Conservation (phyloP, 2,329 filamentous ascomycete species). For the Xylaria sp. region DNA sequence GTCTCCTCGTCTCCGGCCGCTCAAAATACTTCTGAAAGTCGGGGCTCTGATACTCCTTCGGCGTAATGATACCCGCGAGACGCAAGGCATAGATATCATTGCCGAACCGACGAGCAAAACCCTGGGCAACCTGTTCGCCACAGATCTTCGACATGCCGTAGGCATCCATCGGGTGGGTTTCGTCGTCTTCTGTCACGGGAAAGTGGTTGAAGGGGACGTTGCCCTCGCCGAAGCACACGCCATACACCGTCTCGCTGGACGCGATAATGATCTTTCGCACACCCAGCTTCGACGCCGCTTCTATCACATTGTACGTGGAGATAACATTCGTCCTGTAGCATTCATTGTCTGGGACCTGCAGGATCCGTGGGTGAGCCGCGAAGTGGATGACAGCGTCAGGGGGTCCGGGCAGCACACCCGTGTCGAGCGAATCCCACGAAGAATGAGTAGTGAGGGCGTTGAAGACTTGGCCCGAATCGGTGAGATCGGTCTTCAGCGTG, state of each 20-base stretch:
- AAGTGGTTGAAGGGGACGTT: slow-evolving; percentile 52
- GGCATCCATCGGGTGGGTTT: slow-evolving; percentile 55
- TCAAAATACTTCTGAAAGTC: slow-evolving; percentile 48
- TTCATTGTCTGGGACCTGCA: slow-evolving; percentile 57
- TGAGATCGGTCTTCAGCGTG: slow-evolving; percentile 31
- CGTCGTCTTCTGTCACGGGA: slow-evolving; percentile 54
- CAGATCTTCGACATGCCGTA: slow-evolving; percentile 58
- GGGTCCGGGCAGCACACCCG: slow-evolving; percentile 31
- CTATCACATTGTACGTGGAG: slow-evolving; percentile 57
- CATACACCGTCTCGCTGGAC: slow-evolving; percentile 54
- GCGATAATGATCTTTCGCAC: slow-evolving; percentile 59
- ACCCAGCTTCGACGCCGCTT: slow-evolving; percentile 56
- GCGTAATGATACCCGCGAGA: slow-evolving; percentile 58
- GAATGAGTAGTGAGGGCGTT: slow-evolving; percentile 44
- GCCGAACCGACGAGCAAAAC: slow-evolving; percentile 51
- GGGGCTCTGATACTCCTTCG: slow-evolving; percentile 49
- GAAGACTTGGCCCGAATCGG: slow-evolving; percentile 36
- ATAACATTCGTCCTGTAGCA: slow-evolving; percentile 51
- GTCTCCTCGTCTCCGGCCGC: slow-evolving; percentile 45
- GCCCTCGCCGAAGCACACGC: slow-evolving; percentile 57
- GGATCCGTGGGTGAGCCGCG: slow-evolving; percentile 53
- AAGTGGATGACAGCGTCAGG: slow-evolving; percentile 61
- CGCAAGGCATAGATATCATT: slow-evolving; percentile 56
- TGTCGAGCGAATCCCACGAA: slow-evolving; percentile 29
- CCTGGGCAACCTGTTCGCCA: slow-evolving; percentile 51